phyloP scores from a whole-genome alignment of 306 rosid genomes.

The Citrullus colocynthis region DNA sequence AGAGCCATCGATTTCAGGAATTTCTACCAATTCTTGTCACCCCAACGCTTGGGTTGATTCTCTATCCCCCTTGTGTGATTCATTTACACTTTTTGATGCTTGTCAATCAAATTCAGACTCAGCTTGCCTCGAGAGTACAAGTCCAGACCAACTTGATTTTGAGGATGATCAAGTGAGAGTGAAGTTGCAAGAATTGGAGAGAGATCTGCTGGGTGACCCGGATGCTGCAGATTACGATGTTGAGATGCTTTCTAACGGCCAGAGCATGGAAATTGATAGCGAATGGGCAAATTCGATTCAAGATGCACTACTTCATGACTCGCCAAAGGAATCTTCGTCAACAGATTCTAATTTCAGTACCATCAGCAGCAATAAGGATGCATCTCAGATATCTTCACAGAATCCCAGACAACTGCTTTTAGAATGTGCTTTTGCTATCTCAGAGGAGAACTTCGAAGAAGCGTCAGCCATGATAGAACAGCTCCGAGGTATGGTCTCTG shows the following conservation, averaged over 20 bases:
- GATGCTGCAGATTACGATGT: slow-evolving; percentile 41
- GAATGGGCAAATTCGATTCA: slow-evolving; percentile 56
- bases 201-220: slow-evolving; percentile 62
- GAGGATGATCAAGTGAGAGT: slow-evolving; percentile 49
- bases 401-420: slow-evolving; percentile 55
- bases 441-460: slow-evolving; percentile 53
- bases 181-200: slow-evolving; percentile 81
- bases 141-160: slow-evolving; percentile 30
- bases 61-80: slow-evolving; percentile 11
- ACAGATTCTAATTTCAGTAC: slow-evolving; percentile 47
- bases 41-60: slow-evolving; percentile 29
- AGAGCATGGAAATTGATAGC: slow-evolving; percentile 73
- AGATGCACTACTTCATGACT: slow-evolving; percentile 37
- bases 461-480: slow-evolving; percentile 52
- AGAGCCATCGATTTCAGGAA: slow-evolving; percentile 43
- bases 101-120: slow-evolving; percentile 30
- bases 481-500: slow-evolving; percentile 68
- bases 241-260: slow-evolving; percentile 11
- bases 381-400: slow-evolving; percentile 24
- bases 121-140: slow-evolving; percentile 44
- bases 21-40: slow-evolving; percentile 39
- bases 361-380: slow-evolving; percentile 50
- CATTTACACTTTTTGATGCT: slow-evolving; percentile 11
- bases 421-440: slow-evolving; percentile 63
- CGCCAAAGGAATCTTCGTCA: slow-evolving; percentile 66